These are phyloP conservation scores for Boletus speciosus DNA, from an alignment of 768 basidiomycete species.

Conservation along the genomic window DNA sequence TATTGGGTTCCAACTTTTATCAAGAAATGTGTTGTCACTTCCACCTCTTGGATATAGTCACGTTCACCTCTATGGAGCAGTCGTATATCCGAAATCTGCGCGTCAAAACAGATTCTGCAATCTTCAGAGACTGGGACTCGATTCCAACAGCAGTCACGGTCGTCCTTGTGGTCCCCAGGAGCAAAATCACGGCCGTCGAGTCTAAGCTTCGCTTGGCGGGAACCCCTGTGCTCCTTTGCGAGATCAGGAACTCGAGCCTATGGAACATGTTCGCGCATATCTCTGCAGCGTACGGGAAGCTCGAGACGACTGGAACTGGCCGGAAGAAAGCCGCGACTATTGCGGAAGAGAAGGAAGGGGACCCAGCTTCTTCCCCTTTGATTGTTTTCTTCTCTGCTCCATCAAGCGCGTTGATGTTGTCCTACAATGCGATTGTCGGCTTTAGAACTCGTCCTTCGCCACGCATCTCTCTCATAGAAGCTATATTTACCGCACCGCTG, in stretches of 20 bases:
- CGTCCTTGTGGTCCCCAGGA: constrained; percentile 32
- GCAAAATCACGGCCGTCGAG: constrained; percentile 21
- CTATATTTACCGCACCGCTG: constrained; percentile 22
- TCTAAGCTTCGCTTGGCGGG: constrained; percentile 18
- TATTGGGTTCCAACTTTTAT: constrained; percentile 32
- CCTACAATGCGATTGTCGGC: constrained; percentile 11
- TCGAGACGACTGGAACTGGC: constrained; percentile 15
- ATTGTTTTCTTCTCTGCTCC: constrained; percentile 24
- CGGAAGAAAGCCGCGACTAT: constrained; percentile 19
- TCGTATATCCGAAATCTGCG: constrained; percentile 11
- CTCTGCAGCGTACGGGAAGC: constrained; percentile 19
- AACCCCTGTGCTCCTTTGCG: constrained; percentile 26
- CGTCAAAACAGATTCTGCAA: background rate
- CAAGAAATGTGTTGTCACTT: constrained; percentile 49
- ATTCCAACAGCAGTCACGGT: constrained; percentile 33
- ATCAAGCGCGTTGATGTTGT: constrained; percentile 17
- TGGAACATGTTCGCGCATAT: constrained; percentile 23
- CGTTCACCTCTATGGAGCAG: constrained; percentile 22
- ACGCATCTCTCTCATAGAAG: background rate
- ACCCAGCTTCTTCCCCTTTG: constrained; percentile 17
- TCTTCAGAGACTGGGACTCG: constrained; percentile 31
- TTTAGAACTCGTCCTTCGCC: constrained; percentile 22
- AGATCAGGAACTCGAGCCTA: constrained; percentile 11
- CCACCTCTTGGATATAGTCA: constrained; percentile 39
- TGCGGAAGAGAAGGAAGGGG: constrained; percentile 15